Base-by-base conservation (phyloP, 371 early-diverging fungal genomes). In the Mucor mucedo region DNA sequence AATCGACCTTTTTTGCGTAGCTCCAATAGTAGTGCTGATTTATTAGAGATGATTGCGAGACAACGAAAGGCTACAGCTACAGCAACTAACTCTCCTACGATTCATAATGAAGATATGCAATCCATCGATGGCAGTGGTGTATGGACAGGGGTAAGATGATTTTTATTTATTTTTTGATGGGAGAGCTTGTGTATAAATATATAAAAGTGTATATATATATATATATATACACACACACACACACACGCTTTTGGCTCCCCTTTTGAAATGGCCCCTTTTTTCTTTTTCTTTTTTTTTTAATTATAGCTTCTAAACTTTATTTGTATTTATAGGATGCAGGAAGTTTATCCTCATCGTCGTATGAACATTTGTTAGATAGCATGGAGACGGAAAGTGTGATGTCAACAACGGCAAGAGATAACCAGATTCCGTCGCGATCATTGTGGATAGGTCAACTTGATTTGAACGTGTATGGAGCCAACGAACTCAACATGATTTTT, bases 361-460 rank as follows among this genome's bases (percentile, higher is more conserved):
- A 29, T 9, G 56, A 63, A 40, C 57, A 47, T 11, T 38, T 35
- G 14, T 56, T 39, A 11, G 41, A 32, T 28, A 45, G 9, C 14
- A 42, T 45, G 38, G 54, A 61, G 2, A 29, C 35, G 5, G 44
- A 53, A 16, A 44, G 41, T 27, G 16, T 21, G 9, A 14, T 33
- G 5, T 30, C 32, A 29, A 42, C 28, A 14, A 32, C 13, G 4
- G n/a, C 21, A 7, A 32, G 33, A 52, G 41, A 49, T 16, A 49
- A 39, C 4, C 60, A 59, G 49, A 16, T 49, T 13, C 66, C 66
- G 4, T 55, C 60, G 13, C 41, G 66, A 48, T 93, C 95, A 8
- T 83, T 98, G 28, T 97, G 97, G 96, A 84, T 97, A 56, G 97
- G 97, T 39, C 96, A 96, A 68, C 82, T 97, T 14, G 95, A 95